Evolutionary conservation across 2,329 filamentous ascomycete genomes (phyloP), one percentile per base, ranked within the genome.

Genomic region (Graphiopsis chlorocephala): DNA sequence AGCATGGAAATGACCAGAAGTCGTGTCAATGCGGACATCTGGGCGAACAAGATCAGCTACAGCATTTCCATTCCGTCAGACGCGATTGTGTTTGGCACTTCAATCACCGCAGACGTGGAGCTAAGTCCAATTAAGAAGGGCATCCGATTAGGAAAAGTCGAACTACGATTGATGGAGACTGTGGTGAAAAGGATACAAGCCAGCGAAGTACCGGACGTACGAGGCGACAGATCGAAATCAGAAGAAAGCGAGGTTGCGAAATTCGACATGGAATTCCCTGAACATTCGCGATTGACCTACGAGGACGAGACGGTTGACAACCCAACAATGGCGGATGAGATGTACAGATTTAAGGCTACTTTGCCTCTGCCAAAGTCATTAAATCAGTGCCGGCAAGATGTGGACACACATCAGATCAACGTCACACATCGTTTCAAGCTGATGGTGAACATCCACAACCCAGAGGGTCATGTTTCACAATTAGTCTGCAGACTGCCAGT

Each of bases 31-130:
- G 93, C 97, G 78, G 97, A 97, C 74, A 90, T 96, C 68, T 99
- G 95, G 95, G 91, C 93, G 6, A 95, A 97, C 81, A 99, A 99
- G 82, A 86, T 98, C 71, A 92, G 96, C 76, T 99, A 99, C 80
- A 94, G 92, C 31, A 93, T 99, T 68, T 88, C 92, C 65, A 91
- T 96, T 12, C 94, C 95, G 0, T 93, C 92, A 73, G 97, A 97
- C 80, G 95, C 95, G 1, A 90, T 97, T 62, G 90, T 97, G 20
- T 96, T 97, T 72, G 95, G 95, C 58, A 96, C 92, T n/a, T 85
- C 85, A 25, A 88, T 98, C 57, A 87, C 88, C 1, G 84, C 97
- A 66, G 89, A 96, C 71, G 94, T 97, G 80, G 88, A 91, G 68
- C 88, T 98, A 68, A 91, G 93, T 1, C 93, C 94, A 0, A 82